These are phyloP conservation scores for Coelastrella sp. DNA, from an alignment of 139 green algal species.

Conservation along the genomic window DNA sequence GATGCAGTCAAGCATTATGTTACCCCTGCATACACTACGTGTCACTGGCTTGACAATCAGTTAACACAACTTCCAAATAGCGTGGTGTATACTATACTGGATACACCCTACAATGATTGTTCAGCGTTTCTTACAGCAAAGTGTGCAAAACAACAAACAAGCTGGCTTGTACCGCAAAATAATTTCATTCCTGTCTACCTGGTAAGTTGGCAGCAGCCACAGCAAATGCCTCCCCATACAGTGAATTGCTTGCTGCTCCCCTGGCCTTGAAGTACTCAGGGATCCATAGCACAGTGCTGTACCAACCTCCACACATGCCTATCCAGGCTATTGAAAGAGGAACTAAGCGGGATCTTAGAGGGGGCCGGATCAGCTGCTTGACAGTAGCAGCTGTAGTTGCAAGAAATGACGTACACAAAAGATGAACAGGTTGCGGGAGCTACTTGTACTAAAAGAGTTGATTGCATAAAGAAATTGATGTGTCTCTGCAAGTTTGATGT, in stretches of 20 bases:
- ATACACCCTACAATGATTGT: too few species aligned
- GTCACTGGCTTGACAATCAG: neutral
- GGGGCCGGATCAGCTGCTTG: conserved; percentile 37
- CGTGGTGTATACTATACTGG: too few species aligned
- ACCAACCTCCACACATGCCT: conserved; percentile 44
- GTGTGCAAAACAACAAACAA: too few species aligned
- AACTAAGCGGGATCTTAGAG: conserved; percentile 43
- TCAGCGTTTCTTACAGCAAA: too few species aligned
- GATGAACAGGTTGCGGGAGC: too few species aligned
- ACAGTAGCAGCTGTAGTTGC: neutral
- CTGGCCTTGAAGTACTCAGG: conserved; percentile 41
- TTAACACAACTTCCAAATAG: too few species aligned
- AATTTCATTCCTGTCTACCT: conserved; percentile 35
- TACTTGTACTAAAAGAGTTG: too few species aligned
- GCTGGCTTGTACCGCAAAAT: too few species aligned
- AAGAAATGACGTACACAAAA: too few species aligned
- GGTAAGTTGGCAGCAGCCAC: conserved; percentile 66
- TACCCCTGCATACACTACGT: neutral
- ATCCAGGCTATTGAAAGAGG: conserved; percentile 57
- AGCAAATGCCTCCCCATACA: conserved; percentile 66
- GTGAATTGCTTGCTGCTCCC: conserved; percentile 34
- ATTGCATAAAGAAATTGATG: too few species aligned
- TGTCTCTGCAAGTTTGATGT: too few species aligned
- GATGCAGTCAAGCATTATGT: neutral
- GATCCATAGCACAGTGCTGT: conserved; percentile 35